Evolutionary conservation across 2,329 filamentous ascomycete species (phyloP).

Genomic region (Fusarium irregulare): DNA sequence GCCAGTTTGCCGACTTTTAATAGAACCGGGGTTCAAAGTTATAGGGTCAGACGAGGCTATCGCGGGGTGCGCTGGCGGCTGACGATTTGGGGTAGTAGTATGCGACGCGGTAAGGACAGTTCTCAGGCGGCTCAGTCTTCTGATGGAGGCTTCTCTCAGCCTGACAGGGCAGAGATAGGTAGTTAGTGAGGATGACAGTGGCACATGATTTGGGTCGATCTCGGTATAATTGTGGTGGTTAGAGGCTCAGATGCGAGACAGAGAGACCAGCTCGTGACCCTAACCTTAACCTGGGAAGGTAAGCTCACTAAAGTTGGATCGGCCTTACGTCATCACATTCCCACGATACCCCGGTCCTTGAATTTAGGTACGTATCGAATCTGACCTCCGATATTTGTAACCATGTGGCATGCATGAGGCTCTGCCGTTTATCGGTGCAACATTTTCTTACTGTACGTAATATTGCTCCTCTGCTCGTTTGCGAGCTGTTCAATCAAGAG

Average conservation of each 20-base stretch:
- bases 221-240: slow-evolving; percentile 22
- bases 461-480: not conserved
- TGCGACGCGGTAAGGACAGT: slow-evolving; percentile 8
- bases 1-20: slow-evolving; percentile 54
- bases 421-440: slow-evolving; percentile 10
- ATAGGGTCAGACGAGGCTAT: slow-evolving; percentile 24
- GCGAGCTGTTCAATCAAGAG: not conserved
- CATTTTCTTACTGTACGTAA: not conserved
- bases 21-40: slow-evolving; percentile 6
- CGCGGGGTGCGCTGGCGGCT: slow-evolving; percentile 24
- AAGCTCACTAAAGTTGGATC: slow-evolving; percentile 20
- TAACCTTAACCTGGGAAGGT: slow-evolving; percentile 5
- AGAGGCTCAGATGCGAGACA: slow-evolving; percentile 29
- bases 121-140: slow-evolving; percentile 49
- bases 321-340: slow-evolving; percentile 45
- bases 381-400: not conserved
- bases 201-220: slow-evolving; percentile 42
- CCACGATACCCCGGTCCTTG: not conserved
- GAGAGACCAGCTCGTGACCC: slow-evolving; percentile 38
- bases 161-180: slow-evolving; percentile 36
- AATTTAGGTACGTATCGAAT: not conserved
- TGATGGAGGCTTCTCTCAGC: slow-evolving; percentile 43
- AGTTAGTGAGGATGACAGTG: slow-evolving; percentile 33
- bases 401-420: not conserved
- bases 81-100: slow-evolving; percentile 12